Evolutionary conservation across 129 eudicot species (phyloP).

Genomic region (carrot (Daucus carota)): DNA sequence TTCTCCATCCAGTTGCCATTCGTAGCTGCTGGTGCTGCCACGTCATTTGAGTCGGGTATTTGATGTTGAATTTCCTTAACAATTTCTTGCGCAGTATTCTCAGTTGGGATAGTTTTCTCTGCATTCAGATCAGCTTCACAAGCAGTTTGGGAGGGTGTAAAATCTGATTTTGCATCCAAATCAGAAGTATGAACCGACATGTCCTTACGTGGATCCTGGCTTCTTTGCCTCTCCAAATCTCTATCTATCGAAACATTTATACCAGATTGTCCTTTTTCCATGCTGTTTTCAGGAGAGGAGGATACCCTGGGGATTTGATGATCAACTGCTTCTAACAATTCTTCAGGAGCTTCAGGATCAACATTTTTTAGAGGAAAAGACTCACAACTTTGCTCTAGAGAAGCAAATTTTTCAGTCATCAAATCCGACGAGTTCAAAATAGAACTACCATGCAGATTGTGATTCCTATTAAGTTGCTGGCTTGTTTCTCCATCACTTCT

Average conservation of each 20-base stretch:
- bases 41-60: conserved; percentile 16
- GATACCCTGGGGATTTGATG: background rate
- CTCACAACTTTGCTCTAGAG: background rate
- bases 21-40: conserved; percentile 20
- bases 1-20: conserved; percentile 75
- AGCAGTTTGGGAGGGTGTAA: background rate
- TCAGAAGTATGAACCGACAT: background rate
- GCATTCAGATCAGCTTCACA: conserved; percentile 7
- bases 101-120: conserved; percentile 16
- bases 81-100: conserved; percentile 18
- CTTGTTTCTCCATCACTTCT: background rate
- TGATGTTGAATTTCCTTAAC: conserved; percentile 7
- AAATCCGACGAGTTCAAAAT: background rate
- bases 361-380: background rate
- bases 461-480: conserved; percentile 13
- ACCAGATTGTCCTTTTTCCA: conserved; percentile 2
- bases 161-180: conserved; percentile 6
- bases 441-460: conserved; percentile 6
- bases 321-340: background rate
- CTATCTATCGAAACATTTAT: background rate
- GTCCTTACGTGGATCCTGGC: background rate
- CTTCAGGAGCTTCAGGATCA: conserved; percentile 11
- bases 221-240: background rate
- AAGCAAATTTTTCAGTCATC: background rate
- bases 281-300: conserved; percentile 11